These are phyloP conservation scores for Beauveria rudraprayagi DNA, from an alignment of 2,329 filamentous ascomycete species.

Conservation along the genomic window DNA sequence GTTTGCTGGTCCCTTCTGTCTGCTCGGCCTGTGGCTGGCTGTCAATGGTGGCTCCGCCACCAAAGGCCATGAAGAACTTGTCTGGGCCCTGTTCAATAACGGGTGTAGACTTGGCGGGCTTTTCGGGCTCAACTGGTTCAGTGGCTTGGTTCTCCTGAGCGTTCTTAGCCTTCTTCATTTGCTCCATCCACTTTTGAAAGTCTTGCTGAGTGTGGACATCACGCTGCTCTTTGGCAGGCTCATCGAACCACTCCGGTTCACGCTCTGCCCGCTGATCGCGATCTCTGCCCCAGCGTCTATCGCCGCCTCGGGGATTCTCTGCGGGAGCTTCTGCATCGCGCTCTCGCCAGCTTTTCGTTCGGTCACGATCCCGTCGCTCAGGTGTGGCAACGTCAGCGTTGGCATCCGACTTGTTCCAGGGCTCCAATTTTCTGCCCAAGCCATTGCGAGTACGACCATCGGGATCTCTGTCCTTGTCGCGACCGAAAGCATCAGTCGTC, in stretches of 20 bases:
- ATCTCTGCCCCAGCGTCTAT: slow-evolving; percentile 49
- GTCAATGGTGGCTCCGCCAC: slow-evolving; percentile 31
- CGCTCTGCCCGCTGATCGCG: slow-evolving; percentile 51
- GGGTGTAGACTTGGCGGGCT: slow-evolving; percentile 49
- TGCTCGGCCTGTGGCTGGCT: slow-evolving; percentile 45
- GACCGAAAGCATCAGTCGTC: slow-evolving; percentile 41
- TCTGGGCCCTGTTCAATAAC: slow-evolving; percentile 62
- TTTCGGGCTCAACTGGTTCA: slow-evolving; percentile 38
- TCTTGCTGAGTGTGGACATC: slow-evolving; percentile 78
- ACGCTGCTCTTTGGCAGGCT: slow-evolving; percentile 58
- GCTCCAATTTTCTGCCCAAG: slow-evolving; percentile 56
- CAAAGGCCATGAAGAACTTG: slow-evolving; percentile 64
- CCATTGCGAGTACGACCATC: slow-evolving; percentile 57
- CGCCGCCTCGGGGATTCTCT: slow-evolving; percentile 35
- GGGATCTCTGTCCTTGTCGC: slow-evolving; percentile 45
- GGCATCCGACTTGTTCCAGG: slow-evolving; percentile 63
- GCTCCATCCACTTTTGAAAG: slow-evolving; percentile 90
- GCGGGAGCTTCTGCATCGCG: slow-evolving; percentile 35
- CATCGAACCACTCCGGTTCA: slow-evolving; percentile 87
- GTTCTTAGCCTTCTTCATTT: slow-evolving; percentile 64
- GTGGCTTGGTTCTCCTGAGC: slow-evolving; percentile 21
- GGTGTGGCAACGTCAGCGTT: slow-evolving; percentile 24
- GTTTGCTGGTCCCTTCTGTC: slow-evolving; percentile 36
- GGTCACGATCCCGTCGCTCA: slow-evolving; percentile 45
- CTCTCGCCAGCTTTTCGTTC: slow-evolving; percentile 54